Base-by-base conservation (phyloP, 805 yeast species). In the Candida railenensis region DNA sequence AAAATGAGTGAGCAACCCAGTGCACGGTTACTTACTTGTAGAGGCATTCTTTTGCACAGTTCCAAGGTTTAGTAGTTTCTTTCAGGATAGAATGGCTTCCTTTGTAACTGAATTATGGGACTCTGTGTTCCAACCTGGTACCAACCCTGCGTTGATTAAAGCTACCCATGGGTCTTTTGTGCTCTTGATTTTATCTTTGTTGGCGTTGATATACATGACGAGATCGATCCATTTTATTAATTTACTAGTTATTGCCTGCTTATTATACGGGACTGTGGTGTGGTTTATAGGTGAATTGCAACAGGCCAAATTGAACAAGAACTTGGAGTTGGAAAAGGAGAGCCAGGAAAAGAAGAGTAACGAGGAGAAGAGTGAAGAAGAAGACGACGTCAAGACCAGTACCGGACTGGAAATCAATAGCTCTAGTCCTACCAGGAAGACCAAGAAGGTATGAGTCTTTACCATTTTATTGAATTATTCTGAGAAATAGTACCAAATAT, bases 101-200 rank as follows among this genome's bases (percentile, higher is more conserved):
- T 48, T 86, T 42, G 16, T 42, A 33, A 70, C 66, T 21, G 95
- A 87, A 21, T 75, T 92, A 38, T 91, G 97, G 97, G 84, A 87
- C 46, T 87, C 96, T 12, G 81, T 94, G 22, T 88, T 92, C 66
- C 83, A 89, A 15, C 97, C 98, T 4, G 99, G 99, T 1, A 81
- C 96, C 1, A 80, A 94, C 1, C 97, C 97, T 1, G 89, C 95
- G 1, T 75, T 94, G 43, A 74, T 90, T n/a, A 73, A 76, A 34
- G 97, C 98, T 2, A 92, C 97, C 0, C 97, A 94, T 62, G 76
- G 71, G 2, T 86, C 97, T 2, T 94, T 94, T 58, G 70, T 77
- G 0, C 74, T 85, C 9, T 73, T 94, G 46, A 70, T 82, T 11
- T 40, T 78, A 3, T 75, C 87, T 1, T 72, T 92, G 49, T 50